Percentiles rank a stretch among this genome's conserved stretches.
Conservation (phyloP, 768 basidiomycete species). For the Serpula lacrymans region DNA sequence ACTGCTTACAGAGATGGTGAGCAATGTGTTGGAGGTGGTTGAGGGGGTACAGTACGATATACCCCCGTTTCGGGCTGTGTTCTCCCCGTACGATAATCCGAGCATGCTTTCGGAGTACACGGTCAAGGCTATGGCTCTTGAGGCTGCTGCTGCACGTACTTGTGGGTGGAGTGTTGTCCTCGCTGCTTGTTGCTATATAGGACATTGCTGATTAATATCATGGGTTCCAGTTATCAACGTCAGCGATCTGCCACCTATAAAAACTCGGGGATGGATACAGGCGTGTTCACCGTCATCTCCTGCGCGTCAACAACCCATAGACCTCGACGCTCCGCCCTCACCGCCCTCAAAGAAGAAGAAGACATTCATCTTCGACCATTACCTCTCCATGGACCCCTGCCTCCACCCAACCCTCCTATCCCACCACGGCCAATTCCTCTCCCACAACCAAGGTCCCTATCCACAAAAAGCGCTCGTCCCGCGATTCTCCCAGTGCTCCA, state of each 20-base stretch:
- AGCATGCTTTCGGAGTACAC: slow-evolving; percentile 22
- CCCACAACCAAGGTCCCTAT: slow-evolving; percentile 41
- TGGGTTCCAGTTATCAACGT: slow-evolving; percentile 20
- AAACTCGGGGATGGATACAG: slow-evolving; percentile 18
- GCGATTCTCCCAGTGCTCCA: slow-evolving; percentile 50
- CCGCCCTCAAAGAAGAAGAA: slow-evolving; percentile 7
- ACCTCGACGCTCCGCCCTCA: slow-evolving; percentile 21
- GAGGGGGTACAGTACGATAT: slow-evolving; percentile 23
- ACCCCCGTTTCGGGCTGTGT: slow-evolving; percentile 27
- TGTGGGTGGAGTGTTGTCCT: slow-evolving; percentile 13
- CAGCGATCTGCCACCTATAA: slow-evolving; percentile 31
- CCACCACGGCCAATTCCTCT: slow-evolving; percentile 52
- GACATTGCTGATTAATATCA: not conserved
- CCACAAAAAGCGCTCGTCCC: slow-evolving; percentile 44
- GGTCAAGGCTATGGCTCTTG: slow-evolving; percentile 15
- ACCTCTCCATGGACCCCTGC: slow-evolving; percentile 35
- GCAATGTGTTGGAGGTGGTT: slow-evolving; percentile 20
- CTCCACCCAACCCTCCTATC: slow-evolving; percentile 28
- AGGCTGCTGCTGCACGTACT: slow-evolving; percentile 25
- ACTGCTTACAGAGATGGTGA: slow-evolving; percentile 1
- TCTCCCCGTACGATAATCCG: slow-evolving; percentile 29
- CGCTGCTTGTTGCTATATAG: not conserved
- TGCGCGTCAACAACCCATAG: slow-evolving; percentile 25
- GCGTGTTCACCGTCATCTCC: slow-evolving; percentile 22
- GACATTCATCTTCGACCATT: slow-evolving; percentile 36